Base-by-base conservation (phyloP, 2,329 filamentous ascomycete genomes). In the Cladophialophora exuberans region DNA sequence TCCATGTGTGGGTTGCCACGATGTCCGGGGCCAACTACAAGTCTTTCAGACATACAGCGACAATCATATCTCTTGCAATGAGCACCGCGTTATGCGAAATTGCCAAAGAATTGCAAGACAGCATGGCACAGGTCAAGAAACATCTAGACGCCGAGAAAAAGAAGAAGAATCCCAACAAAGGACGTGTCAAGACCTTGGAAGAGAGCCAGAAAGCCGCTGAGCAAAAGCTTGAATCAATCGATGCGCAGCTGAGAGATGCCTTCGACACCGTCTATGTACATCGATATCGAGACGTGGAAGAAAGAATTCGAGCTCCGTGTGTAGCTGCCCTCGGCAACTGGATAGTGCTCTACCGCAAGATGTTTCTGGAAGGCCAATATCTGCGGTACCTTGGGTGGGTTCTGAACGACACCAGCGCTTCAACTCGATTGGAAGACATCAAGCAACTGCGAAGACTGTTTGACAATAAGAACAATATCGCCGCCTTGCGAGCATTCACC, bases 361-460 rank as follows among this genome's bases (percentile, higher is more conserved):
- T 89, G 41, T 99, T 96, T 73, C 90, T 97, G 70, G 89, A 97
- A 62, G 90, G 90, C 1, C 82, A 87, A 64, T 96, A 96, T 72
- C 77, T 99, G 46, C 86, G 94, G 57, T 99, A 99, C 67, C 79
- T 99, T 4, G 94, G 94, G 48, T 99, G 94, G 94, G 86, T 96
- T 67, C 79, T 99, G 25, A 96, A 92, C 3, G 94, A 99, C 69
- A 81, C 85, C 3, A 81, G 86, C 57, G 79, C 86, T 1, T 75
- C 84, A 6, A 92, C 90, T 18, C 84, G 94, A 50, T 81, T 87
- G n/a, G 91, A 96, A 70, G 90, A 95, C 2, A 74, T 99, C 36
- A 89, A 86, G 66, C 91, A 97, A 70, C 79, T 99, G 11, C 80
- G 83, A 18, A 85, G 83, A 54, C 80, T 99, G 4, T 93, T 95